Percentiles rank a stretch among this genome's conserved stretches.
These are phyloP conservation scores for Delonix regia DNA, from an alignment of 306 rosid species.

Conservation along the genomic window DNA sequence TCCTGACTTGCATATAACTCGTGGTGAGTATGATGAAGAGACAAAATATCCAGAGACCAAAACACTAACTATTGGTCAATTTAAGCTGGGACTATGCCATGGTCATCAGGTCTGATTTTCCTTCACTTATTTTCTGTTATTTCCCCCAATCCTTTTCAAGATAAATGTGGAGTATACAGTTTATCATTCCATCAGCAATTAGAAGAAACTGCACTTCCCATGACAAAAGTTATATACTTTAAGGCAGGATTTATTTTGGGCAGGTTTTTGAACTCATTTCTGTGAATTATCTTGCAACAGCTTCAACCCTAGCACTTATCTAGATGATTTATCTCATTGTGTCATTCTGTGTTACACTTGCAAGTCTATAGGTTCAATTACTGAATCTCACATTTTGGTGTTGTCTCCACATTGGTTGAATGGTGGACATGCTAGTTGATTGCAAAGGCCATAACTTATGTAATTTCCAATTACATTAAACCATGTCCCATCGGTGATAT, in stretches of 20 bases:
- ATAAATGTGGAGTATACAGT: slow-evolving; percentile 1
- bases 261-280: not conserved
- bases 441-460: not conserved
- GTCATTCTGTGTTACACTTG: not conserved
- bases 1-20: slow-evolving; percentile 89
- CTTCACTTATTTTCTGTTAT: not conserved
- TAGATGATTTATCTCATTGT: not conserved
- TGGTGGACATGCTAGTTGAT: not conserved
- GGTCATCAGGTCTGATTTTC: slow-evolving; percentile 87
- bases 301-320: not conserved
- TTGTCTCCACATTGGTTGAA: not conserved
- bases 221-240: not conserved
- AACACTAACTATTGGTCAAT: slow-evolving; percentile 96
- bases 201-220: not conserved
- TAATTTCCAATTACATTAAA: not conserved
- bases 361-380: not conserved
- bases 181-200: slow-evolving; percentile 6
- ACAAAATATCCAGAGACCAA: slow-evolving; percentile 90
- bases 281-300: not conserved
- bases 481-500: not conserved
- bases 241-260: not conserved
- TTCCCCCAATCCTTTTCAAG: slow-evolving; percentile 4
- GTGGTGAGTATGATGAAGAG: slow-evolving; percentile 97
- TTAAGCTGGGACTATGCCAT: slow-evolving; percentile 93
- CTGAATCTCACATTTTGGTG: not conserved